Base-by-base conservation (phyloP, 768 basidiomycete species). In the Lactarius psammicola region DNA sequence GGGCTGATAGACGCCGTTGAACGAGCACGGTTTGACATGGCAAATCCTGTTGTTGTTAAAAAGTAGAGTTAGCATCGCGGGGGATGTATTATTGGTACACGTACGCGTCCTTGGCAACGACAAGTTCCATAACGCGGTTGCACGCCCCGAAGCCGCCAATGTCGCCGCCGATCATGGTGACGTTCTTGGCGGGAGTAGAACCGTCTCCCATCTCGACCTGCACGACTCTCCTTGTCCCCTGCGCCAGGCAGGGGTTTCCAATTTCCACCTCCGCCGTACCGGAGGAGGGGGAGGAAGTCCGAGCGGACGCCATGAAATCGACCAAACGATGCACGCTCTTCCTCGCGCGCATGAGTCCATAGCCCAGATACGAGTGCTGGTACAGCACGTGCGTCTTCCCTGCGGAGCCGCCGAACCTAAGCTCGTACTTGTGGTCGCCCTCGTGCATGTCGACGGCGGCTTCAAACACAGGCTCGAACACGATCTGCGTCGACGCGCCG, bases 331-430 rank as follows among this genome's bases (percentile, higher is more conserved):
- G 94, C 15, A 97, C 90, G 73, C 88, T 87, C 75, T 82, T 79
- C 68, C 96, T 76, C 30, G 94, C 95, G 30, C 84, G 81, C 94
- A 94, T 98, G 36, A 98, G 80, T 13, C 97, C 97, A 77, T 95
- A 99, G 5, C 95, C 97, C 63, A 98, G 83, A 78, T 98, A 97
- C 62, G 96, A 98, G 73, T 99, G 96, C 78, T 98, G 97, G 77
- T 98, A 98, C 68, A 98, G 76, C 67, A 87, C 85, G 75, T 90
- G 85, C 59, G 78, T 82, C 70, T 77, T 78, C 20, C 88, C 49
- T 15, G 23, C n/a, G 26, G 49, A 13, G 5, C 49, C 91, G 3
- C 85, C 89, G 72, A 95, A 95, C 40, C 75, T 78, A 56, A 98
- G 81, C 56, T 86, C 86, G 76, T 94, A 97, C 77, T 91, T 92